A percentile compares a stretch with the other conserved stretches of the same genome.
phyloP scores from a whole-genome alignment of 371 early-diverging fungal genomes.

The Parasitella parasitica region DNA sequence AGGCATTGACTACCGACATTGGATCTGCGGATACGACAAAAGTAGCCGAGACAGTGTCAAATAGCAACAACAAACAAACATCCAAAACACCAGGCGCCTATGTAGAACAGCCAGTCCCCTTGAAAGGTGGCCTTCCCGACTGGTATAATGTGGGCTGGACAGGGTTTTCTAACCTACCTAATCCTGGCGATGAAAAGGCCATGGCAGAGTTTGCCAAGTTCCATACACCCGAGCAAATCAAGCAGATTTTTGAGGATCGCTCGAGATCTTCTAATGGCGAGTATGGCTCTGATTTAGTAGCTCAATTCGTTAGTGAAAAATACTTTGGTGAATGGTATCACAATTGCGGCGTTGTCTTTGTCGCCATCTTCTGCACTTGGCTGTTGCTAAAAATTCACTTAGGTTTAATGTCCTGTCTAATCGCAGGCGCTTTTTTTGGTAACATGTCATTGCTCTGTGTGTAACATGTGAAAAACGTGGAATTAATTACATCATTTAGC shows the following conservation, averaged over 20 bases:
- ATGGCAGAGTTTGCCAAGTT: conserved; percentile 22
- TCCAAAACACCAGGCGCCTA: conserved; percentile 14
- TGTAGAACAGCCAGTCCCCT: conserved; percentile 6
- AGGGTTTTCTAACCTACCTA: conserved; percentile 39
- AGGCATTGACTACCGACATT: not conserved
- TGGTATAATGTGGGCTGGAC: conserved; percentile 46
- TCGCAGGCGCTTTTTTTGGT: conserved; percentile 40
- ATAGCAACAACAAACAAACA: not conserved
- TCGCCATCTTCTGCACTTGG: conserved; percentile 43
- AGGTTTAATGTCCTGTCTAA: conserved; percentile 39
- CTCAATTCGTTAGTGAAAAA: conserved; percentile 39
- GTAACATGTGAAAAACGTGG: not conserved
- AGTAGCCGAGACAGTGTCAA: not conserved
- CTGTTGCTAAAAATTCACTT: conserved; percentile 32
- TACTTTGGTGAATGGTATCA: conserved; percentile 52
- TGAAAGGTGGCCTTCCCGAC: conserved; percentile 15
- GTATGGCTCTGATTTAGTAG: conserved; percentile 27
- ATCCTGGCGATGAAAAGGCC: conserved; percentile 42
- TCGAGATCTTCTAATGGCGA: conserved; percentile 23
- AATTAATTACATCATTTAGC: conserved; percentile 25
- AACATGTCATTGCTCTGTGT: conserved; percentile 1
- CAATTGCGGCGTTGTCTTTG: conserved; percentile 34
- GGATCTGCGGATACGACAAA: not conserved
- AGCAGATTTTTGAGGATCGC: conserved; percentile 24
- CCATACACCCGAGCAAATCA: conserved; percentile 20